Conservation (phyloP, 495 filamentous ascomycete genomes). For the Lophium mytilinum region DNA sequence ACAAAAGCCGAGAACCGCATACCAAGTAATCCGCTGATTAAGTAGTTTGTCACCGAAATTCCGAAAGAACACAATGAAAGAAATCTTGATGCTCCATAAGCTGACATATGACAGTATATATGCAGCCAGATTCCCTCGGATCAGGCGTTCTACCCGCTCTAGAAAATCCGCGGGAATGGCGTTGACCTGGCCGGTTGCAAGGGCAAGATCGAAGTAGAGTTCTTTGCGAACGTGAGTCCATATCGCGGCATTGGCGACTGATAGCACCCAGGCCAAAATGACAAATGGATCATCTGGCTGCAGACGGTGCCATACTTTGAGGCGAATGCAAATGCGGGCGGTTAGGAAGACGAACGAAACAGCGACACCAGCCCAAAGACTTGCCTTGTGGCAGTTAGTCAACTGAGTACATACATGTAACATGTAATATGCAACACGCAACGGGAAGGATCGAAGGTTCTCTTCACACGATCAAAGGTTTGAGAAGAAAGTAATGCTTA, state of each 20-base stretch:
- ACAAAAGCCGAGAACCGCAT: constrained; percentile 14
- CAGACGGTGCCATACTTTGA: neutral
- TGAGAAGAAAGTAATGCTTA: too few relatives aligned
- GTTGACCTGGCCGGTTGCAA: neutral
- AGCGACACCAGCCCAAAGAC: neutral
- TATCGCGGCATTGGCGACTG: neutral
- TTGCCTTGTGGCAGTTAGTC: too few relatives aligned
- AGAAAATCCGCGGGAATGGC: neutral
- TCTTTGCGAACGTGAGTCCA: neutral
- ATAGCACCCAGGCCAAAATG: neutral
- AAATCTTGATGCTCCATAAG: constrained; percentile 27
- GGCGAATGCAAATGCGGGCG: neutral
- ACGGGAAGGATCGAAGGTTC: too few relatives aligned
- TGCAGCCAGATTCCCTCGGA: constrained; percentile 6
- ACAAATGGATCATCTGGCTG: constrained; percentile 3
- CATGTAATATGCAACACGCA: too few relatives aligned
- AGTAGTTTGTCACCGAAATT: constrained; percentile 21
- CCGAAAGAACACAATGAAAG: constrained; percentile 30
- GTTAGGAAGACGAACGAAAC: neutral
- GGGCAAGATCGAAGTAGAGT: neutral
- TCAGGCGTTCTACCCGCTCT: neutral
- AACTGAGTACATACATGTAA: too few relatives aligned
- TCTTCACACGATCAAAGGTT: too few relatives aligned
- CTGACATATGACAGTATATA: constrained; percentile 23
- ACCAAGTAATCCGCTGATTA: constrained; percentile 23